Percentiles rank a stretch among this genome's conserved stretches.
Conservation (phyloP, 805 yeast species). For the Cyberlindnera mrakii region DNA sequence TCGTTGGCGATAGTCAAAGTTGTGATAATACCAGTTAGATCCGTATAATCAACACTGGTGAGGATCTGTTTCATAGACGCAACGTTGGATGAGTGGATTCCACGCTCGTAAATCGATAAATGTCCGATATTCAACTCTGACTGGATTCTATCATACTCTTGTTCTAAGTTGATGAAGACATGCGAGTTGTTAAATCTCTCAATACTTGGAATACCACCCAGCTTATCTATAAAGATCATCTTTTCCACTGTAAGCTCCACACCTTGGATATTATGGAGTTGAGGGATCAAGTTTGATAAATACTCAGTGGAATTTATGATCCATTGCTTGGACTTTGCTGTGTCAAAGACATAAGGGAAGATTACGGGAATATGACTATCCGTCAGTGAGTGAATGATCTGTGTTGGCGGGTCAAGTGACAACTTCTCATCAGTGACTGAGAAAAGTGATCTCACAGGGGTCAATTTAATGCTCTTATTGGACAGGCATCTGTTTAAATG, state of each 20-base stretch:
- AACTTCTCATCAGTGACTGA: constrained; percentile 1
- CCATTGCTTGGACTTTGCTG: constrained; percentile 35
- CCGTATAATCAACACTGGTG: constrained; percentile 31
- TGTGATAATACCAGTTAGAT: constrained; percentile 81
- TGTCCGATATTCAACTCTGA: constrained; percentile 61
- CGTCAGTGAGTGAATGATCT: constrained; percentile 4
- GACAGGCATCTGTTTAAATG: constrained; percentile 8
- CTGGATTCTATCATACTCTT: constrained; percentile 65
- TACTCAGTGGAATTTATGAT: constrained; percentile 36
- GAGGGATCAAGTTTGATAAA: constrained; percentile 28
- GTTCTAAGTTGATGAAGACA: constrained; percentile 77
- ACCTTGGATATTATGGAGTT: constrained; percentile 3
- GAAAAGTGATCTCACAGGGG: constrained; percentile 16
- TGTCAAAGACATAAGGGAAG: constrained; percentile 65
- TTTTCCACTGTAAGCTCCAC: constrained; percentile 59
- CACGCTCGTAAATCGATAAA: constrained; percentile 37
- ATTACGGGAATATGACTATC: constrained; percentile 35
- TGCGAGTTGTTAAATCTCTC: constrained; percentile 81
- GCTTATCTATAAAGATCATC: constrained; percentile 66
- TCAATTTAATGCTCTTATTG: constrained; percentile 4
- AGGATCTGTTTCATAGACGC: constrained; percentile 57
- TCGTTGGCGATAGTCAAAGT: constrained; percentile 70
- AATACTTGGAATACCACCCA: constrained; percentile 88
- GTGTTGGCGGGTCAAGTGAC: constrained; percentile 7
- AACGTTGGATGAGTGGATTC: constrained; percentile 61